Percentiles rank a stretch among this genome's conserved stretches.
Conservation (phyloP, 2,329 filamentous ascomycete genomes). For the Trichoderma breve region DNA sequence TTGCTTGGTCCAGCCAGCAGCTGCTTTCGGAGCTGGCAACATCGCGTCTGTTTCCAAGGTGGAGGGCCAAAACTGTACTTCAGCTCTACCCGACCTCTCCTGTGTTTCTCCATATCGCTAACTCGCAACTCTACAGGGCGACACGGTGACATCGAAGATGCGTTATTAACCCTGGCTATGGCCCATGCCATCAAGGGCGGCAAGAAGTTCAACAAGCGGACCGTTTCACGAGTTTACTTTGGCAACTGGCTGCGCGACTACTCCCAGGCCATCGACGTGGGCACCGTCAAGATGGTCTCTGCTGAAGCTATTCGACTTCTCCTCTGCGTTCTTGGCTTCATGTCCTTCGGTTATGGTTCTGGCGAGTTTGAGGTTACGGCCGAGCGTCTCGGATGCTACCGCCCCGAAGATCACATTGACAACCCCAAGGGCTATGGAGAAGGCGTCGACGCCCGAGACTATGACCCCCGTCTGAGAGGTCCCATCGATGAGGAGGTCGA, state of each 20-base stretch:
- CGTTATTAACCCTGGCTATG: constrained; percentile 69
- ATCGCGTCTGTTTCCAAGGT: constrained; percentile 78
- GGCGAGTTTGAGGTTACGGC: constrained; percentile 82
- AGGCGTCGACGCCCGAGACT: constrained; percentile 79
- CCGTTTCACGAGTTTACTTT: constrained; percentile 88
- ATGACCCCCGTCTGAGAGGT: constrained; percentile 76
- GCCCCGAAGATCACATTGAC: constrained; percentile 72
- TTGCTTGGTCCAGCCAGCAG: constrained; percentile 63
- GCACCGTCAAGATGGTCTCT: constrained; percentile 85
- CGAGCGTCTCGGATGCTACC: constrained; percentile 78
- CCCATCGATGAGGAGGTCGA: constrained; percentile 77
- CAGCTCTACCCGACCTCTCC: background rate
- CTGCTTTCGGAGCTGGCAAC: constrained; percentile 85
- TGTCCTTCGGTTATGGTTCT: constrained; percentile 83
- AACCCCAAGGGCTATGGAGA: constrained; percentile 89
- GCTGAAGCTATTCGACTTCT: constrained; percentile 87
- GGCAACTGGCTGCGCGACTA: constrained; percentile 95
- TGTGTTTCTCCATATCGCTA: background rate
- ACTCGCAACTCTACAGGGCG: constrained; percentile 52
- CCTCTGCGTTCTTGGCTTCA: constrained; percentile 84
- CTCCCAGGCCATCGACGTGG: constrained; percentile 90
- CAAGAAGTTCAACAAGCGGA: constrained; percentile 86
- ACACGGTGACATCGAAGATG: constrained; percentile 91
- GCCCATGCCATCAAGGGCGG: constrained; percentile 50
- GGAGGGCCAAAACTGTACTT: constrained; percentile 77